A percentile compares a stretch with the other conserved stretches of the same genome.
Conservation (phyloP, 2,329 filamentous ascomycete species). For the Ampelomyces quisqualis region DNA sequence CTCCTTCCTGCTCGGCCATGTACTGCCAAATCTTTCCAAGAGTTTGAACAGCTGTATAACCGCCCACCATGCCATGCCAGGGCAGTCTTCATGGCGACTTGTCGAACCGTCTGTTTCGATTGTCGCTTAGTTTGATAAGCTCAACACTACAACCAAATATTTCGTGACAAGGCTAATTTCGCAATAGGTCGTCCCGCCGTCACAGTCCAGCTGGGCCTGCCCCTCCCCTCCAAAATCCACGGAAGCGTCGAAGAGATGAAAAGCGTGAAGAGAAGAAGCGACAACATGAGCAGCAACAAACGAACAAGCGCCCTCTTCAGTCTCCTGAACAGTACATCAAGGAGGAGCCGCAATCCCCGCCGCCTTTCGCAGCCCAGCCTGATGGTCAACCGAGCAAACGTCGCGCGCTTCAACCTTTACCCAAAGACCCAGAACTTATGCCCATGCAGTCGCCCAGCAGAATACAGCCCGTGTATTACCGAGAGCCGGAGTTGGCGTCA, state of each 20-base stretch:
- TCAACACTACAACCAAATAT: background rate
- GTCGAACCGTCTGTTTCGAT: too few relatives aligned
- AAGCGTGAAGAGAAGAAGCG: slow-evolving; percentile 39
- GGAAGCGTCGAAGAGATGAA: slow-evolving; percentile 55
- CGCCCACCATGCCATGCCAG: too few relatives aligned
- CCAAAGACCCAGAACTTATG: slow-evolving; percentile 43
- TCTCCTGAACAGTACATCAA: slow-evolving; percentile 58
- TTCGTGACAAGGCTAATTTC: slow-evolving; percentile 14
- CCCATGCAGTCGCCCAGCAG: slow-evolving; percentile 42
- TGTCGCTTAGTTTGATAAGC: too few relatives aligned
- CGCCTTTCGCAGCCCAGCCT: slow-evolving; percentile 51
- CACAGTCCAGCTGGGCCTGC: slow-evolving; percentile 49
- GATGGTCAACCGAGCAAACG: slow-evolving; percentile 45
- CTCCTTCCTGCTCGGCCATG: slow-evolving; percentile 24
- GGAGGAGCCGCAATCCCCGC: slow-evolving; percentile 63
- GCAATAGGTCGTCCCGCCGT: slow-evolving; percentile 35
- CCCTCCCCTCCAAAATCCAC: slow-evolving; percentile 49
- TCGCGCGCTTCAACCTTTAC: slow-evolving; percentile 40
- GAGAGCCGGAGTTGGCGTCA: slow-evolving; percentile 38
- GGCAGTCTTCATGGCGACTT: too few relatives aligned
- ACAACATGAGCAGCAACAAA: slow-evolving; percentile 30
- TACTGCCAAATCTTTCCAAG: too few relatives aligned
- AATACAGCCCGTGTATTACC: slow-evolving; percentile 51
- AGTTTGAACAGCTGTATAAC: too few relatives aligned
- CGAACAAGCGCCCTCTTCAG: slow-evolving; percentile 35